A percentile compares a stretch with the other conserved stretches of the same genome.
phyloP scores from a whole-genome alignment of 371 early-diverging fungal genomes.

The Zychaea mexicana region DNA sequence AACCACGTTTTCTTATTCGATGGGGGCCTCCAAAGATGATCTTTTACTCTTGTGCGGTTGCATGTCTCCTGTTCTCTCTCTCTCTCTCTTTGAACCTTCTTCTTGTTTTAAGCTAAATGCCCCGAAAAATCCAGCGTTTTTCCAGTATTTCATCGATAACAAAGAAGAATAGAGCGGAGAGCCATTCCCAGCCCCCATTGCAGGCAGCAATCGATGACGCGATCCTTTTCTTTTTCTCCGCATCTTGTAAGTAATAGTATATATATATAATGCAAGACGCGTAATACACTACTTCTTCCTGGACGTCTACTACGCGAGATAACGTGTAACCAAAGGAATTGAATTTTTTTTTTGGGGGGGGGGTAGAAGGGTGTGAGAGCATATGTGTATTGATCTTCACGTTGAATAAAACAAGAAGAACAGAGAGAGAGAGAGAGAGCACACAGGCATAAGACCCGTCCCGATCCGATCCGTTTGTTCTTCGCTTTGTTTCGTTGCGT shows the following conservation, averaged over 20 bases:
- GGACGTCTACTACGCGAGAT: too few species aligned
- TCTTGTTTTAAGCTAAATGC: neutral
- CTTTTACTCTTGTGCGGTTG: neutral
- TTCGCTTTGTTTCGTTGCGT: too few species aligned
- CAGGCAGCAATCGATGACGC: neutral
- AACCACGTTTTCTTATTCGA: too few species aligned
- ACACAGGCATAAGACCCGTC: neutral
- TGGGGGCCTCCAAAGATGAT: neutral
- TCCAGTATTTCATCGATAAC: neutral
- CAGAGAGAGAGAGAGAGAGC: neutral
- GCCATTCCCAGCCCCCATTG: neutral
- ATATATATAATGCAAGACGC: too few species aligned
- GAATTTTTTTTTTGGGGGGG: neutral
- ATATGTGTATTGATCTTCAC: neutral
- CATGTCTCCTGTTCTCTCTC: neutral
- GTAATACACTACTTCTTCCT: too few species aligned
- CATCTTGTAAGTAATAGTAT: too few species aligned
- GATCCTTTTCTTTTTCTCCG: neutral
- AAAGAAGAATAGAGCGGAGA: neutral
- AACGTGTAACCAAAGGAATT: neutral
- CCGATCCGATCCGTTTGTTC: neutral
- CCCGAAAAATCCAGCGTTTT: slow-evolving; percentile 1
- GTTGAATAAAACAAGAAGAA: neutral
- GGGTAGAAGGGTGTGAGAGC: neutral
- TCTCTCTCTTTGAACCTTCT: neutral